phyloP scores from a whole-genome alignment of 2,329 filamentous ascomycete species.

The Xylaria sp. region DNA sequence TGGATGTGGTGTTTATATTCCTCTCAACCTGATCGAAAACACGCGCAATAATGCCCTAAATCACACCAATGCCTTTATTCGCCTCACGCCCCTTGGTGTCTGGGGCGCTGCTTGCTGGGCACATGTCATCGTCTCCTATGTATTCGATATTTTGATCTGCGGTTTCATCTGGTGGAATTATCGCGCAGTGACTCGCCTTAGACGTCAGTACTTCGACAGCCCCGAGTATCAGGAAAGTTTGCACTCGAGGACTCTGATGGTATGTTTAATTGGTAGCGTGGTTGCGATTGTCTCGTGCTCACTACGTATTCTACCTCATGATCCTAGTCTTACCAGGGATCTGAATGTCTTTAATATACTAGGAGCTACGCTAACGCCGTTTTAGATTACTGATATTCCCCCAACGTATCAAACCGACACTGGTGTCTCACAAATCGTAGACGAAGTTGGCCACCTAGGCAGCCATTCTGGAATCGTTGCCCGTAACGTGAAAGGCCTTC shows the following conservation, averaged over 20 bases:
- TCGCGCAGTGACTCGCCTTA: constrained; percentile 68
- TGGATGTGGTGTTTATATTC: constrained; percentile 78
- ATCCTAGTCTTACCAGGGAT: no score
- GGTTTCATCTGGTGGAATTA: constrained; percentile 84
- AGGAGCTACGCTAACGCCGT: constrained; percentile 35
- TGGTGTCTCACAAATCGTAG: constrained; percentile 67
- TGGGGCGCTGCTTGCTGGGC: constrained; percentile 60
- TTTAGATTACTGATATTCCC: constrained; percentile 81
- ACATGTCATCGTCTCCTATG: constrained; percentile 58
- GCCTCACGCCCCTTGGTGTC: constrained; percentile 62
- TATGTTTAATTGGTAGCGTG: constrained; percentile 39
- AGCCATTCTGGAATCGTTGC: constrained; percentile 65
- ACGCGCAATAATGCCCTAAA: constrained; percentile 35
- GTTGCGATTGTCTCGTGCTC: no score
- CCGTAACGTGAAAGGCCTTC: constrained; percentile 87
- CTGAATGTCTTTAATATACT: not conserved
- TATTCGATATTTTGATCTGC: constrained; percentile 74
- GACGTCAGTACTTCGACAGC: constrained; percentile 79
- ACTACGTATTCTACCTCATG: not conserved
- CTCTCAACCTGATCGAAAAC: constrained; percentile 70
- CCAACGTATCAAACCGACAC: constrained; percentile 77
- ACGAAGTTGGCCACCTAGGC: constrained; percentile 47
- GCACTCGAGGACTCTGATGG: constrained; percentile 72
- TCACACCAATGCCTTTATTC: constrained; percentile 54
- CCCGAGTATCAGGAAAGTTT: constrained; percentile 85